Base-by-base conservation (phyloP, 192 early-diverging fungal genomes). In the Coemansia asiatica region DNA sequence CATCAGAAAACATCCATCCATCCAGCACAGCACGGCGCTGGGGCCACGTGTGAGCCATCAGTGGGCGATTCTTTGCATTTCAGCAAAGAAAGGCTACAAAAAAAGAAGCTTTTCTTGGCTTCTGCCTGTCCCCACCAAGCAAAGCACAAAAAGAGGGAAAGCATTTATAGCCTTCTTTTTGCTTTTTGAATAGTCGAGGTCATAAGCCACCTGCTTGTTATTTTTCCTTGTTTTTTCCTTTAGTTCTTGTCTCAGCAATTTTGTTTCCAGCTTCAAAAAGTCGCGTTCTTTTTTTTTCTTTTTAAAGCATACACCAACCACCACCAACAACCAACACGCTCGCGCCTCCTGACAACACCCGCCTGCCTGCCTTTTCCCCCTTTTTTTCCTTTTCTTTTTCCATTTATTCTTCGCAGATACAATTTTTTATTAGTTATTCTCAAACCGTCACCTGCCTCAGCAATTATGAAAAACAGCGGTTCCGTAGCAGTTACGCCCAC, bases 401-500 rank as follows among this genome's bases (percentile, higher is more conserved):
- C 2, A 0, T 28, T 13, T 4, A 0, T 28, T 13, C 31, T 35
- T 28, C 31, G 13, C 50, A 22, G 26, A 53, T 53, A 26, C 26
- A 19, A 7, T 26, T 53, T 53, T 53, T 53, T 22, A 0, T 22
- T 6, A 53, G 2, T 53, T 23, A 26, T 56, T 0, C 3, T 4
- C 28, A 56, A 29, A 31, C 28, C 18, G 23, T 56, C 28, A 28
- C 23, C 29, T 56, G 23, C 21, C 23, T 1, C 28, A 28, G 7
- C 6, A 27, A 56, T 3, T 5, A 60, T 60, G 58, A 60, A 40
- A 40, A 60, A 63, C 25, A 38, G 38, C 36, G 71, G 72, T 19
- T 65, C 72, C 23, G 38, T 74, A 35, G 65, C 68, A 5, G 60
- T 76, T 4, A 71, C 68, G 27, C 62, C 74, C 19, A 60, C 64